phyloP scores from a whole-genome alignment of 257 asterid species.

The Agastache rugosa region DNA sequence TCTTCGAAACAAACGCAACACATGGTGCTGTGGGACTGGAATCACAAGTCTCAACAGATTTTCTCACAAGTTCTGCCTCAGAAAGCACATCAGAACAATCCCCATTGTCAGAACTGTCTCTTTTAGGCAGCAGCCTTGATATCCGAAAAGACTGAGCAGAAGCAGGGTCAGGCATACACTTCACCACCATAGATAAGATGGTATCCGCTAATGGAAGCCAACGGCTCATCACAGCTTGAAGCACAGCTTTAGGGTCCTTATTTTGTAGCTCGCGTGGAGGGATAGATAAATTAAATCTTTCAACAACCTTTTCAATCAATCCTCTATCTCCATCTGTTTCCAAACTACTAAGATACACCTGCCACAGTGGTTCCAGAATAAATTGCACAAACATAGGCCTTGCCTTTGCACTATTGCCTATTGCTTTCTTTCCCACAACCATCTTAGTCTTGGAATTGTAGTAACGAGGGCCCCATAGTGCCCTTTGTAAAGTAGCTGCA shows the following conservation, averaged over 20 bases:
- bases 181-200: constrained; percentile 77
- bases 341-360: constrained; percentile 72
- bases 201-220: constrained; percentile 92
- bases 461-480: constrained; percentile 92
- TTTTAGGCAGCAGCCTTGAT: constrained; percentile 79
- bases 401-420: constrained; percentile 60
- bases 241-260: constrained; percentile 80
- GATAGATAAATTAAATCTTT: constrained; percentile 73
- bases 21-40: constrained; percentile 72
- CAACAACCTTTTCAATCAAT: constrained; percentile 67
- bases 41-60: constrained; percentile 82
- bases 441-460: constrained; percentile 66
- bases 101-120: constrained; percentile 46
- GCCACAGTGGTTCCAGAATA: constrained; percentile 90
- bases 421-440: constrained; percentile 81
- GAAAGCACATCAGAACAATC: constrained; percentile 58
- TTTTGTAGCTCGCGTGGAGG: constrained; percentile 87
- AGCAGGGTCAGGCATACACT: constrained; percentile 77
- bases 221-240: constrained; percentile 89
- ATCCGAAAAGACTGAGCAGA: constrained; percentile 80
- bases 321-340: constrained; percentile 60
- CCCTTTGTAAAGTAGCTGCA: constrained; percentile 63
- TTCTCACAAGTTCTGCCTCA: constrained; percentile 73
- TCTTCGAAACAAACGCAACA: constrained; percentile 88
- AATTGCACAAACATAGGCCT: constrained; percentile 90